Evolutionary conservation across 768 basidiomycete species (phyloP), one percentile per base, ranked within the genome.

Genomic region (Termitomyces sp.): DNA sequence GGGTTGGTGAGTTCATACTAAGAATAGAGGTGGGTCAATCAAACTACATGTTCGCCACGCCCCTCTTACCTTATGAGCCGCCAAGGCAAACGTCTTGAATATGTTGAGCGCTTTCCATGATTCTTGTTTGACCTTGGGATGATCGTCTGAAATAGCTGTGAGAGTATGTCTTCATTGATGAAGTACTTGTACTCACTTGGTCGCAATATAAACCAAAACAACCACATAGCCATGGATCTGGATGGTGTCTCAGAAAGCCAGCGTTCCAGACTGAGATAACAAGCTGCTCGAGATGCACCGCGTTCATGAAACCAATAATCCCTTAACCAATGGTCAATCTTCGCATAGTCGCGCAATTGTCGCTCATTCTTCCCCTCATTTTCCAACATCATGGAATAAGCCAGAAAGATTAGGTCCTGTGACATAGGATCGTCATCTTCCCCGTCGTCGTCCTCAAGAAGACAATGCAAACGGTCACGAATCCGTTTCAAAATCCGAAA

Each of bases 381-480:
- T 71, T 93, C 91, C 45, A 93, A 71, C 77, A 91, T 79, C 83
- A 93, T 83, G 37, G 89, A 69, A 64, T 87, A 91, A 26, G 83
- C 78, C 28, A 79, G 78, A 75, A 83, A 87, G 5, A 92, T 77
- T 14, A 81, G 64, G n/a, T 82, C 74, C 22, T 72, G 70, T 34
- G 78, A 55, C 17, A 59, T 57, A 50, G 62, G 62, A 15, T 62
- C 60, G 19, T 68, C 66, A n/a, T 58, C 19, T 46, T 21, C 63
- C 43, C 47, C 28, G 15, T 57, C 53, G 15, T 24, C 35, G 4
- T 61, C 63, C 26, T 68, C 61, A 40, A 61, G 64, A 17, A 63
- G 71, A 28, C 76, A 74, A 56, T 78, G 75, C 28, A 66, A 60
- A 45, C 75, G 74, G 5, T 65, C 64, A 32, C 79, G 80, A 53